Evolutionary conservation across 352 stramenopile genomes (phyloP).

Genomic region (Phytophthora idaei): DNA sequence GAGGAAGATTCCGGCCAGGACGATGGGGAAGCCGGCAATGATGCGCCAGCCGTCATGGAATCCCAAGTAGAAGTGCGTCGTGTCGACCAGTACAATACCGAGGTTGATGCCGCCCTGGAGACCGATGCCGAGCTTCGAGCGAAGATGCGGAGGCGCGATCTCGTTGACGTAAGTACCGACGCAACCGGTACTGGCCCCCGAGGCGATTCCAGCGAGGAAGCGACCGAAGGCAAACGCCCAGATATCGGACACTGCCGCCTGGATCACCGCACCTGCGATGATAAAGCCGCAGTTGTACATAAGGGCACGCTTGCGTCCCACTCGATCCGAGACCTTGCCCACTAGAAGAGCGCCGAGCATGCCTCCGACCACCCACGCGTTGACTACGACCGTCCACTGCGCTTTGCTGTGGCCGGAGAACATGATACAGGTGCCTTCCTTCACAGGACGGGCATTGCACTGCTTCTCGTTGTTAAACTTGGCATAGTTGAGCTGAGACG

Average conservation of each 20-base stretch:
- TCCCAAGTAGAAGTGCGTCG: slow-evolving; percentile 50
- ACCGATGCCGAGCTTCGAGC: slow-evolving; percentile 38
- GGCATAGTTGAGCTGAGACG: slow-evolving; percentile 41
- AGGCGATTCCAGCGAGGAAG: slow-evolving; percentile 57
- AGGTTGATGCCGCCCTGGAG: slow-evolving; percentile 42
- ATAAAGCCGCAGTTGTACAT: slow-evolving; percentile 50
- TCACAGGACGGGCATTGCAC: slow-evolving; percentile 28
- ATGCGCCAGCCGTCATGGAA: slow-evolving; percentile 51
- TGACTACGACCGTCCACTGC: slow-evolving; percentile 44
- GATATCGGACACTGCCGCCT: slow-evolving; percentile 39
- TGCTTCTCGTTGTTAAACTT: slow-evolving; percentile 34
- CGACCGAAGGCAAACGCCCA: slow-evolving; percentile 51
- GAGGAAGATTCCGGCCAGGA: slow-evolving; percentile 51
- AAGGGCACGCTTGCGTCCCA: slow-evolving; percentile 42
- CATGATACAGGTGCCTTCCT: slow-evolving; percentile 36
- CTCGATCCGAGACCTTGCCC: slow-evolving; percentile 26
- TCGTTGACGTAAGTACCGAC: slow-evolving; percentile 48
- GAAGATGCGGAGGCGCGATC: slow-evolving; percentile 47
- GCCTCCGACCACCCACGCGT: slow-evolving; percentile 38
- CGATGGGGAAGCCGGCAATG: slow-evolving; percentile 57
- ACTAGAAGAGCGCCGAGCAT: slow-evolving; percentile 5
- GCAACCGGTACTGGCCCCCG: slow-evolving; percentile 39
- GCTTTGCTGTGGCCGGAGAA: slow-evolving; percentile 43
- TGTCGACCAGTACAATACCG: slow-evolving; percentile 45
- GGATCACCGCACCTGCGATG: slow-evolving; percentile 39